Evolutionary conservation across 139 green algal genomes (phyloP).

Genomic region (Nannochloris sp.): DNA sequence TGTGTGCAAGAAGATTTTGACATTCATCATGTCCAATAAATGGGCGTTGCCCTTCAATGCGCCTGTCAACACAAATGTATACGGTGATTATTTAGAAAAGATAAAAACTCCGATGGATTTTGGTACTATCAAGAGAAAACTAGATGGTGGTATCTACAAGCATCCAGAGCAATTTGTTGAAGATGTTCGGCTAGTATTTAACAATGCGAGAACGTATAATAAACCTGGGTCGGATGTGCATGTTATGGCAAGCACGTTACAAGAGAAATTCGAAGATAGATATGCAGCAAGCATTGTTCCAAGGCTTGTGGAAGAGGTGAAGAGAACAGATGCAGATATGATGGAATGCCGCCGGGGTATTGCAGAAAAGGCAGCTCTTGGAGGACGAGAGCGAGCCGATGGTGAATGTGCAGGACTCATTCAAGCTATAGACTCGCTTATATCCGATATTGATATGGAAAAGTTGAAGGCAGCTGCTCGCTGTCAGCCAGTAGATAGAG

Average conservation of each 20-base stretch:
- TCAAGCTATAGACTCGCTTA: slow-evolving; percentile 33
- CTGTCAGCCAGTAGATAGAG: slow-evolving; percentile 27
- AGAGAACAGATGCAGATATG: slow-evolving; percentile 4
- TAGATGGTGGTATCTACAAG: slow-evolving; percentile 32
- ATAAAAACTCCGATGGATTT: slow-evolving; percentile 69
- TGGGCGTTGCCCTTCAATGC: slow-evolving; percentile 75
- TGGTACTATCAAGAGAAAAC: slow-evolving; percentile 47
- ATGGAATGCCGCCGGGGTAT: slow-evolving; percentile 16
- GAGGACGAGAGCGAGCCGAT: slow-evolving; percentile 10
- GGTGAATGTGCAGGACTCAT: slow-evolving; percentile 20
- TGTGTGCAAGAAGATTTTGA: slow-evolving; percentile 26
- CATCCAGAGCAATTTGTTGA: slow-evolving; percentile 42
- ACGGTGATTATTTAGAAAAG: slow-evolving; percentile 58
- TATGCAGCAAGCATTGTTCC: slow-evolving; percentile 29
- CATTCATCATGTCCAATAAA: slow-evolving; percentile 29
- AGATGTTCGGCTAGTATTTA: slow-evolving; percentile 59
- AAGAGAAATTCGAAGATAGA: slow-evolving; percentile 53
- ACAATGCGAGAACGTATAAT: slow-evolving; percentile 78
- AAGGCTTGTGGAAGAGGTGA: slow-evolving; percentile 36
- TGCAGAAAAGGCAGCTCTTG: not conserved
- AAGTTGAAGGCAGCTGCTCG: slow-evolving; percentile 33
- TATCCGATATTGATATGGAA: slow-evolving; percentile 27
- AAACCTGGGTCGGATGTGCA: slow-evolving; percentile 64
- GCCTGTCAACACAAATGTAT: slow-evolving; percentile 67
- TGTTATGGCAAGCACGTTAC: slow-evolving; percentile 67